A percentile compares a stretch with the other conserved stretches of the same genome.
Evolutionary conservation across 768 basidiomycete genomes (phyloP).

Genomic region (Coprinopsis strossmayeri): DNA sequence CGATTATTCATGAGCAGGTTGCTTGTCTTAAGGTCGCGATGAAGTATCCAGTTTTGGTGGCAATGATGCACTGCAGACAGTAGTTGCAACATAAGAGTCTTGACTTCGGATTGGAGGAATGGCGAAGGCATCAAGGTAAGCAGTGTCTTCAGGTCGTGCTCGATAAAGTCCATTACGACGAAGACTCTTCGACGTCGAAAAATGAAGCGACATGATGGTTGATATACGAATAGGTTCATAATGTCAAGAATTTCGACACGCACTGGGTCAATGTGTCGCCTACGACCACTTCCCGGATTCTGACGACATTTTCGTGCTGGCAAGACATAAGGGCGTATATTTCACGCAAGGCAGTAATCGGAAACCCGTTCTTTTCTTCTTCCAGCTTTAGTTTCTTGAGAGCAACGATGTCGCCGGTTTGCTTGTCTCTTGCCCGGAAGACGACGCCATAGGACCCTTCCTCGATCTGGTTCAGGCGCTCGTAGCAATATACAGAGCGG

Average conservation of each 20-base stretch:
- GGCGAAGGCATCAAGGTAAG: conserved; percentile 93
- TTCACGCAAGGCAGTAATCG: conserved; percentile 93
- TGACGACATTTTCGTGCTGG: conserved; percentile 92
- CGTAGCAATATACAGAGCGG: conserved; percentile 91
- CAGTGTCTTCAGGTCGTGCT: conserved; percentile 97
- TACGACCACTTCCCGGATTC: conserved; percentile 95
- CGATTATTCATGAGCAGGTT: conserved; percentile 99
- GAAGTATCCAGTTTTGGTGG: conserved; percentile 96
- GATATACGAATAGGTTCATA: conserved; percentile 17
- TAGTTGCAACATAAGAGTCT: conserved; percentile 91
- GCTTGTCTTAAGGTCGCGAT: conserved; percentile 95
- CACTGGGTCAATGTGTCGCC: conserved; percentile 98
- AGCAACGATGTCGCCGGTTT: conserved; percentile 93
- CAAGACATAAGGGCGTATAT: conserved; percentile 95
- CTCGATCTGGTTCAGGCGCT: conserved; percentile 94
- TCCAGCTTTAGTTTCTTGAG: conserved; percentile 97
- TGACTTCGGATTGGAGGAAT: conserved; percentile 96
- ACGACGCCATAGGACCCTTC: conserved; percentile 98
- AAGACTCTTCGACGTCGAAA: conserved; percentile 64
- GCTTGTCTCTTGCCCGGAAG: conserved; percentile 91
- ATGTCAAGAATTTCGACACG: conserved; percentile 35
- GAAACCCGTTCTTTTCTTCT: conserved; percentile 98
- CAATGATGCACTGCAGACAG: conserved; percentile 91
- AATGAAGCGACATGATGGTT: conserved; percentile 19
- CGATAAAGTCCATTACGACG: conserved; percentile 99